Percentiles rank a stretch among this genome's conserved stretches.
Conservation (phyloP, 345 rosid genomes). For the Cochlearia excelsa region DNA sequence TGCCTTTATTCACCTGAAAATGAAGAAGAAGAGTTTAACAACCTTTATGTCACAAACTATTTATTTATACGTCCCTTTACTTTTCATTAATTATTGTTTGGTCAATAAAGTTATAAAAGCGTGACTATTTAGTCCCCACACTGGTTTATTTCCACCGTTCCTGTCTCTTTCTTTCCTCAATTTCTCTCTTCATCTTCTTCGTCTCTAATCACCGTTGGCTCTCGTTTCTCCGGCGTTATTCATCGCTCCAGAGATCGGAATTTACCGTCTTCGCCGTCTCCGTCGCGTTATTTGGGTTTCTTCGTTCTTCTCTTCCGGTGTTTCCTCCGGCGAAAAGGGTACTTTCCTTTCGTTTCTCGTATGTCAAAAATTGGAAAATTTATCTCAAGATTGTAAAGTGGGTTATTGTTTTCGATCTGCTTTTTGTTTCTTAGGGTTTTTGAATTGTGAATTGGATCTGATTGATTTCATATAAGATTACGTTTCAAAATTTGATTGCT, state of each 20-base stretch:
- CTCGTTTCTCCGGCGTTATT: neutral
- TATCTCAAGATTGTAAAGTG: neutral
- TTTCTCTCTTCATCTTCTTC: neutral
- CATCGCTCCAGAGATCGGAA: conserved; percentile 3
- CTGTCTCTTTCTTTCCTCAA: too few species aligned
- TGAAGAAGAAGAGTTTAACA: neutral
- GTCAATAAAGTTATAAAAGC: neutral
- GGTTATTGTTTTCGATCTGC: conserved; percentile 11
- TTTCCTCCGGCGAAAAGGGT: conserved; percentile 22
- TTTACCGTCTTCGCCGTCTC: conserved; percentile 7
- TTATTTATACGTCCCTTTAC: conserved; percentile 20
- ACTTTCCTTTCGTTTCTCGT: neutral
- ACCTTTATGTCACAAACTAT: neutral
- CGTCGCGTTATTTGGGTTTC: conserved; percentile 6
- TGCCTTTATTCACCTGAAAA: conserved; percentile 74
- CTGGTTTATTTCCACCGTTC: neutral
- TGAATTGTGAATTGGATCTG: conserved; percentile 4
- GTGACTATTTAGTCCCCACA: conserved; percentile 19
- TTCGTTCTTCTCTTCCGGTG: conserved; percentile 7
- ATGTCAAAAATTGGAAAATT: conserved; percentile 5
- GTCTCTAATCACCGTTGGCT: too few species aligned
- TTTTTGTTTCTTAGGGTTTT: conserved; percentile 17
- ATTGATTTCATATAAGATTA: conserved; percentile 2
- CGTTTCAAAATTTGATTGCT: too few species aligned
- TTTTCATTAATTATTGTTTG: conserved; percentile 22